A percentile compares a stretch with the other conserved stretches of the same genome.
Evolutionary conservation across 2,329 filamentous ascomycete genomes (phyloP).

Genomic region (Cladophialophora chaetospira): DNA sequence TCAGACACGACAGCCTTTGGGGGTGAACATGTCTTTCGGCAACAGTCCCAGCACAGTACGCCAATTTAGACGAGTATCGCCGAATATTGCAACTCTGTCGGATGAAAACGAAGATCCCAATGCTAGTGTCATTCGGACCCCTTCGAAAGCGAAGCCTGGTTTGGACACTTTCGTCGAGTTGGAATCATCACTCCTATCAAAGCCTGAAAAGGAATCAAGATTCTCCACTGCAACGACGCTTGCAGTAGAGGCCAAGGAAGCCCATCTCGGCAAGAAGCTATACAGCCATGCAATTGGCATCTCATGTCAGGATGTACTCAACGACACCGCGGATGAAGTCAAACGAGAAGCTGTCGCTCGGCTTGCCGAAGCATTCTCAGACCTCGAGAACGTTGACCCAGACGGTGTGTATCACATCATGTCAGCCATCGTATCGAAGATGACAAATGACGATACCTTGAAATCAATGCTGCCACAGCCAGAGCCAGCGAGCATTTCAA

Average conservation of each 20-base stretch:
- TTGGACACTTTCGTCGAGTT: slow-evolving; percentile 14
- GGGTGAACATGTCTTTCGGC: slow-evolving; percentile 88
- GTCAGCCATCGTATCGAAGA: slow-evolving; percentile 71
- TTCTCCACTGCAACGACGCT: slow-evolving; percentile 27
- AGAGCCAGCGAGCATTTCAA: not conserved
- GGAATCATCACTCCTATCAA: slow-evolving; percentile 17
- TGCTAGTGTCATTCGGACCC: slow-evolving; percentile 27
- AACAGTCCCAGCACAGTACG: slow-evolving; percentile 90
- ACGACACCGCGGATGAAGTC: slow-evolving; percentile 69
- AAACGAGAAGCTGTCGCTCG: slow-evolving; percentile 83
- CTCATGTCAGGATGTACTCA: slow-evolving; percentile 79
- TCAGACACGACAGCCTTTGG: slow-evolving; percentile 71
- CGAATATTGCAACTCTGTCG: slow-evolving; percentile 49
- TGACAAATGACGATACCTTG: slow-evolving; percentile 54
- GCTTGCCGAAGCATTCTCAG: slow-evolving; percentile 81
- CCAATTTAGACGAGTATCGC: slow-evolving; percentile 86
- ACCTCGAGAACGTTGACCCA: slow-evolving; percentile 82
- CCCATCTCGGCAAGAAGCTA: slow-evolving; percentile 74
- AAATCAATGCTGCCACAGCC: slow-evolving; percentile 42
- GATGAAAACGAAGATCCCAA: slow-evolving; percentile 25
- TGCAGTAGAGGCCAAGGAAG: slow-evolving; percentile 67
- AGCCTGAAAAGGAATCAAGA: slow-evolving; percentile 14
- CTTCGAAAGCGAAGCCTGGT: slow-evolving; percentile 24
- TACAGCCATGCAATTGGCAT: slow-evolving; percentile 82
- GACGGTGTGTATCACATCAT: slow-evolving; percentile 87